These are phyloP conservation scores for Phytophthora pistaciae DNA, from an alignment of 352 stramenopile species.

Conservation along the genomic window DNA sequence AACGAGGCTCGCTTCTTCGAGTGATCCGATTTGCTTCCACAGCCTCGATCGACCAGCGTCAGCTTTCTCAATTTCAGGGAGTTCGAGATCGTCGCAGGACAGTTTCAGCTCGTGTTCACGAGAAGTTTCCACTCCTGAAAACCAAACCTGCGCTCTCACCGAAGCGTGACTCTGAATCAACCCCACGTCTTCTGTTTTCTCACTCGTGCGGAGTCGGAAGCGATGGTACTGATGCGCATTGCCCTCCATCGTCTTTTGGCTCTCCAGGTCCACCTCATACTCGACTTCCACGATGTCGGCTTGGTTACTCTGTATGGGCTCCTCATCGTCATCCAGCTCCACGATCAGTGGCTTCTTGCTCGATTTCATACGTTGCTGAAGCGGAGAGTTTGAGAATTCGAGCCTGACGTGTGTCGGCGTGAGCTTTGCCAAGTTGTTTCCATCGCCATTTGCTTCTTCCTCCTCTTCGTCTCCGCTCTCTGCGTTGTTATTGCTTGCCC, in stretches of 20 bases:
- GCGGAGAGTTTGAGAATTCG: constrained; percentile 45
- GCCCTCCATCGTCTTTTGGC: constrained; percentile 63
- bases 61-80: constrained; percentile 34
- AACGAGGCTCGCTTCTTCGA: constrained; percentile 67
- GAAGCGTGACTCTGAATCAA: constrained; percentile 50
- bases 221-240: constrained; percentile 67
- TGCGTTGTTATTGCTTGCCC: constrained; percentile 6
- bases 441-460: constrained; percentile 12
- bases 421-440: constrained; percentile 5
- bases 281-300: constrained; percentile 38
- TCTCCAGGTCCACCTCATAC: constrained; percentile 53
- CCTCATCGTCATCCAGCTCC: constrained; percentile 56
- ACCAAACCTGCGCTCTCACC: constrained; percentile 43
- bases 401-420: constrained; percentile 48
- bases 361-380: not conserved
- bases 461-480: constrained; percentile 13
- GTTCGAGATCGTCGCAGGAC: constrained; percentile 48
- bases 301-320: constrained; percentile 7
- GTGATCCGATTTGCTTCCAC: constrained; percentile 80
- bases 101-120: constrained; percentile 35
- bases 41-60: constrained; percentile 40
- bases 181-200: not conserved
- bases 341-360: constrained; percentile 69
- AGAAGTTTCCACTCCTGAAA: constrained; percentile 26
- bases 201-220: constrained; percentile 47